Conservation (phyloP, 352 stramenopile genomes). For the Aphanomyces euteiches region DNA sequence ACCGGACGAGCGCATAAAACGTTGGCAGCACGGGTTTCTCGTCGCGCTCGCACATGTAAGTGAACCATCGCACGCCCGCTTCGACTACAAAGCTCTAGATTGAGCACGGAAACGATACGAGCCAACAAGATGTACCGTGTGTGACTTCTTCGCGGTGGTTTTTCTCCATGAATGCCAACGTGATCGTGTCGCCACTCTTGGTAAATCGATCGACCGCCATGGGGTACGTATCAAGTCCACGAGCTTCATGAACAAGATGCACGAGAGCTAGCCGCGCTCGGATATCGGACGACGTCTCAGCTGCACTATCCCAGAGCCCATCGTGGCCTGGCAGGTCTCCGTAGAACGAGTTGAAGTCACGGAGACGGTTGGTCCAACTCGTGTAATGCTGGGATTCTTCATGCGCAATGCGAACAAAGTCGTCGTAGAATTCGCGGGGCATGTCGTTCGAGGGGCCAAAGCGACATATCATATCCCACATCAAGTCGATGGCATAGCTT, state of each 20-base stretch:
- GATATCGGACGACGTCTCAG: slow-evolving; percentile 42
- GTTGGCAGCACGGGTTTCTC: slow-evolving; percentile 37
- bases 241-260: slow-evolving; percentile 57
- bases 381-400: slow-evolving; percentile 53
- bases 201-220: slow-evolving; percentile 47
- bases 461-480: slow-evolving; percentile 59
- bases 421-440: slow-evolving; percentile 52
- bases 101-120: slow-evolving; percentile 4
- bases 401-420: slow-evolving; percentile 51
- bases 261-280: slow-evolving; percentile 48
- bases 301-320: slow-evolving; percentile 52
- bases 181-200: slow-evolving; percentile 43
- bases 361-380: slow-evolving; percentile 47
- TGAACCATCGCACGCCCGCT: slow-evolving; percentile 45
- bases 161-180: slow-evolving; percentile 45
- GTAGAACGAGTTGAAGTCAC: slow-evolving; percentile 49
- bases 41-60: slow-evolving; percentile 40
- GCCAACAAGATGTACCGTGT: slow-evolving; percentile 32
- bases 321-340: slow-evolving; percentile 47
- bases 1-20: slow-evolving; percentile 49
- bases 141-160: slow-evolving; percentile 55
- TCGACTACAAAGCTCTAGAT: slow-evolving; percentile 29
- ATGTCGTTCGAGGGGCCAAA: slow-evolving; percentile 39
- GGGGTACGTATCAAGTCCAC: slow-evolving; percentile 51
- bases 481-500: slow-evolving; percentile 61